Percentiles rank a stretch among this genome's conserved stretches.
Conservation (phyloP, 2,329 filamentous ascomycete genomes). For the Aspergillus latus region DNA sequence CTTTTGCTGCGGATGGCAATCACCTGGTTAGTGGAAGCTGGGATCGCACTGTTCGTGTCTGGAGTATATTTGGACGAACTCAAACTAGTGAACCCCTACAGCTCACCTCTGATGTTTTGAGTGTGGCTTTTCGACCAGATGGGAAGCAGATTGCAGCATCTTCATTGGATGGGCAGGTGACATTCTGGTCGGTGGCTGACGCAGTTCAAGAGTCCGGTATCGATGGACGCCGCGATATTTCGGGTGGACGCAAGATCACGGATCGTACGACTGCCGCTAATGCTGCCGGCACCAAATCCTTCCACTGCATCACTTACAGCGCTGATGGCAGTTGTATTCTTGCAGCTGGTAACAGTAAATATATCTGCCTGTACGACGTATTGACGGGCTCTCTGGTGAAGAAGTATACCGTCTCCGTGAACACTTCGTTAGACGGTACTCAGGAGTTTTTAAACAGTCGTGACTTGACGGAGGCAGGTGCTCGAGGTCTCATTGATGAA, state of each 20-base stretch:
- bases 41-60: constrained; percentile 93
- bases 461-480: constrained; percentile 85
- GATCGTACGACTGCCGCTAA: constrained; percentile 92
- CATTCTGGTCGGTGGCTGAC: constrained; percentile 90
- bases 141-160: constrained; percentile 88
- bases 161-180: constrained; percentile 88
- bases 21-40: constrained; percentile 88
- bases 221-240: constrained; percentile 88
- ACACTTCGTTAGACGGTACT: constrained; percentile 91
- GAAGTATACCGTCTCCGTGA: constrained; percentile 93
- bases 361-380: constrained; percentile 96
- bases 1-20: constrained; percentile 83
- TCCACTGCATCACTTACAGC: constrained; percentile 84
- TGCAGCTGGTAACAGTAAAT: constrained; percentile 95
- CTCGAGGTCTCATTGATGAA: constrained; percentile 79
- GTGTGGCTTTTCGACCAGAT: constrained; percentile 83
- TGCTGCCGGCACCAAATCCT: constrained; percentile 83
- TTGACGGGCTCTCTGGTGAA: constrained; percentile 86
- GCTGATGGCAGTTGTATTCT: constrained; percentile 88
- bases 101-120: constrained; percentile 85
- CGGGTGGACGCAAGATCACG: constrained; percentile 82
- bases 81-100: constrained; percentile 95
- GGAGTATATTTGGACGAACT: constrained; percentile 90
- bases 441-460: constrained; percentile 97
- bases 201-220: constrained; percentile 82